phyloP scores from a whole-genome alignment of 345 rosid species.

The Alliaria petiolata region DNA sequence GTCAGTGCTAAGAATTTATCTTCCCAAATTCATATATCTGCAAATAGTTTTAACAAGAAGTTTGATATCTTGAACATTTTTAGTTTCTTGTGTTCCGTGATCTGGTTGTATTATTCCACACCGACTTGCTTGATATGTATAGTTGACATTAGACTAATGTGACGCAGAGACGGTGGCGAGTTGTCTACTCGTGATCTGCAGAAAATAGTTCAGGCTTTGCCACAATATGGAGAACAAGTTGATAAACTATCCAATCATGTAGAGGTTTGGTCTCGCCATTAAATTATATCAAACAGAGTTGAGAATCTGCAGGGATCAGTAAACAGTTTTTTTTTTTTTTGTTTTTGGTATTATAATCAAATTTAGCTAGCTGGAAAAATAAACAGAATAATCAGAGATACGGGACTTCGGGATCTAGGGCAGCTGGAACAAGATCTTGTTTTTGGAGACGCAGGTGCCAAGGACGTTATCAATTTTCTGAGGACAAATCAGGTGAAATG shows the following conservation, averaged over 20 bases:
- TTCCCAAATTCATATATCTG: too few relatives aligned
- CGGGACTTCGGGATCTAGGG: constrained; percentile 78
- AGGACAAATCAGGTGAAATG: constrained; percentile 64
- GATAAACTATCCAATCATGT: constrained; percentile 90
- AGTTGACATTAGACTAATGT: constrained; percentile 3
- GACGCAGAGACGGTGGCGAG: constrained; percentile 69
- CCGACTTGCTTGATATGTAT: too few relatives aligned
- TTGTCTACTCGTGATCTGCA: constrained; percentile 89
- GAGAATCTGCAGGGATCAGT: not conserved
- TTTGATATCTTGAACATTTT: too few relatives aligned
- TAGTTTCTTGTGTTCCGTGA: too few relatives aligned
- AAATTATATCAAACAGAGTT: not conserved
- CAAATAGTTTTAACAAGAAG: too few relatives aligned
- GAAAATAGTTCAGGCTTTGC: constrained; percentile 94
- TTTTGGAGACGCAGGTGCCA: constrained; percentile 93
- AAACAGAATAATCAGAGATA: constrained; percentile 60
- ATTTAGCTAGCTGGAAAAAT: constrained; percentile 83
- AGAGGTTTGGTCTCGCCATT: constrained; percentile 58
- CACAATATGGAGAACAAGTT: constrained; percentile 73
- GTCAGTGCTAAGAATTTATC: constrained; percentile 24
- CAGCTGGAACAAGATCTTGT: constrained; percentile 98
- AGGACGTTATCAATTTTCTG: constrained; percentile 75
- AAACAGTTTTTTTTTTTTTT: not conserved
- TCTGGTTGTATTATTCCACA: too few relatives aligned
- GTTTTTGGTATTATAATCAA: not conserved